These are phyloP conservation scores for Aspergillus candidus DNA, from an alignment of 2,329 filamentous ascomycete species.

Conservation along the genomic window DNA sequence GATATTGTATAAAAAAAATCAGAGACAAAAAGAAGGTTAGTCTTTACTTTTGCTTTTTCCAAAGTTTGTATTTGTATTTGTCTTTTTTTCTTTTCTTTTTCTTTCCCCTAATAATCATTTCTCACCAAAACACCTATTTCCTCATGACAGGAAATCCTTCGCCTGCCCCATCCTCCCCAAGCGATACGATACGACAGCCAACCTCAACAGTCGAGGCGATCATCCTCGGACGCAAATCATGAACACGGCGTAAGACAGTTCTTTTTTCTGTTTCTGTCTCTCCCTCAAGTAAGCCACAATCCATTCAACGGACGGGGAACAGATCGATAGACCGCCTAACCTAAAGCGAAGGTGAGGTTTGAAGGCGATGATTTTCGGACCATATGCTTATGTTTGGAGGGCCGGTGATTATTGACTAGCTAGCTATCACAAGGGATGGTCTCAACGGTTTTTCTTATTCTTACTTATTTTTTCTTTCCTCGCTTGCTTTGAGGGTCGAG, in stretches of 20 bases:
- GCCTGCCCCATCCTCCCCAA: neutral
- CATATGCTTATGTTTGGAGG: neutral
- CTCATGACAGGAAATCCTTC: too few species aligned
- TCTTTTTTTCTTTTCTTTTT: too few species aligned
- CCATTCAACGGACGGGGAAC: conserved; percentile 22
- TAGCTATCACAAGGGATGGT: neutral
- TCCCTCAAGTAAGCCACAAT: conserved; percentile 8
- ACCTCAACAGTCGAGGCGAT: neutral
- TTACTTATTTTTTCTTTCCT: neutral
- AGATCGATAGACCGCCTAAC: conserved; percentile 32
- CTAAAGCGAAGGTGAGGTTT: conserved; percentile 30
- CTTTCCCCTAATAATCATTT: too few species aligned
- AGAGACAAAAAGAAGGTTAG: too few species aligned
- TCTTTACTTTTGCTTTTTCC: too few species aligned
- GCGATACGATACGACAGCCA: neutral
- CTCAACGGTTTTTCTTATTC: conserved; percentile 10
- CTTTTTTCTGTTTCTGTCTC: neutral
- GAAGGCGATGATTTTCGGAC: conserved; percentile 10
- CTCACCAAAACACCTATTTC: too few species aligned
- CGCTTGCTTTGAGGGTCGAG: neutral
- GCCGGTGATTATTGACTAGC: neutral
- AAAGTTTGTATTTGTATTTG: too few species aligned
- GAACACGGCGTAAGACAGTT: neutral
- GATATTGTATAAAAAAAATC: too few species aligned
- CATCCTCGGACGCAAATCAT: conserved; percentile 4